These are phyloP conservation scores for Pythium apleroticum DNA, from an alignment of 352 stramenopile genomes.

Conservation along the genomic window DNA sequence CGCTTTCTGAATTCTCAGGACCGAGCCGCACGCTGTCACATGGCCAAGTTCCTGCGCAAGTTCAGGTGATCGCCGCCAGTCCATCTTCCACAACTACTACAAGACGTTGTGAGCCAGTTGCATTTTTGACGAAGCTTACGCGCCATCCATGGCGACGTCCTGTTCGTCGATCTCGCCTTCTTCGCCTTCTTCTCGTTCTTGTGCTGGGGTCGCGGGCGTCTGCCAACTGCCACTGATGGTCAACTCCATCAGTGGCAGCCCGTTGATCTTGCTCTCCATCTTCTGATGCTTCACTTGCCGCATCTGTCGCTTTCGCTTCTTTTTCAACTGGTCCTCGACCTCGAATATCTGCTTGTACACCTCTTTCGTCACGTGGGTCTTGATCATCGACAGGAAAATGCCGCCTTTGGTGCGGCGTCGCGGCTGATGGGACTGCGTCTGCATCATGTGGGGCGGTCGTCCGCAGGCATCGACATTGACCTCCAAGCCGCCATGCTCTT, in stretches of 20 bases:
- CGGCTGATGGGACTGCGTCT: conserved; percentile 44
- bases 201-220: background rate
- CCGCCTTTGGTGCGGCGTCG: conserved; percentile 69
- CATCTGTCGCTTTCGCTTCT: conserved; percentile 63
- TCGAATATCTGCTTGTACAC: conserved; percentile 77
- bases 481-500: conserved; percentile 54
- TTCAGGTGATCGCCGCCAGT: background rate
- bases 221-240: conserved; percentile 26
- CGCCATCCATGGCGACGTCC: conserved; percentile 18
- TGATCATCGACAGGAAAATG: conserved; percentile 68
- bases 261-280: conserved; percentile 63
- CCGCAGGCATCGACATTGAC: conserved; percentile 55
- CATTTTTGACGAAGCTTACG: too few relatives aligned
- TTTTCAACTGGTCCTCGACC: conserved; percentile 72
- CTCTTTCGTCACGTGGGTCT: conserved; percentile 61
- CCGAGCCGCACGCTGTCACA: conserved; percentile 17
- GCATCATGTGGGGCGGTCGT: conserved; percentile 48
- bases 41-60: conserved; percentile 15
- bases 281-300: conserved; percentile 45
- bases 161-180: conserved; percentile 37
- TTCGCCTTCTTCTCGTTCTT: conserved; percentile 36
- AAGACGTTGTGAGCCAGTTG: background rate
- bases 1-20: conserved; percentile 13
- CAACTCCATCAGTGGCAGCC: conserved; percentile 55
- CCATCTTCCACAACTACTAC: background rate